Base-by-base conservation (phyloP, 768 basidiomycete species). In the Leccinum variicolor region DNA sequence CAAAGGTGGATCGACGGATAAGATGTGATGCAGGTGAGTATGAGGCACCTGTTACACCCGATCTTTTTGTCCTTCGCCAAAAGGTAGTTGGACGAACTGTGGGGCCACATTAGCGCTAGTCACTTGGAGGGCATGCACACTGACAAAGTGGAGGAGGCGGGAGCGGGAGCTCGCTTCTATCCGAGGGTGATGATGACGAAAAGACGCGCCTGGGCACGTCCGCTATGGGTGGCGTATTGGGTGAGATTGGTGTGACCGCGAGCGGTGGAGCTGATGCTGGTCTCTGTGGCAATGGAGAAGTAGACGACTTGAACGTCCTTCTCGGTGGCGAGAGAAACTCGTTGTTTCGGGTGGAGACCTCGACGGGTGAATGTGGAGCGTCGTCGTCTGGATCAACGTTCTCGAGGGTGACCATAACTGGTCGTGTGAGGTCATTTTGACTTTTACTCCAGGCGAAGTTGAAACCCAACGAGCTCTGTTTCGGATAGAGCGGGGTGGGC, bases 41-140 rank as follows among this genome's bases (percentile, higher is more conserved):
- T 0, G 82, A 85, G 6, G 87, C 81, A 4, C 78, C 81, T 48
- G 86, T 79, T 1, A 91, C 87, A 15, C 88, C 90, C 19, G 87
- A 89, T 14, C 85, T 82, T 29, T 74, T 79, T 2, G 86, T 89
- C 61, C 84, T 85, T 31, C 87, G 79, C 90, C 90, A 92, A 69
- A 92, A 90, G 0, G 90, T 87, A 7, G 83, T 88, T 0, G 90
- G 89, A n/a, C 90, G 86, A 34, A 90, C 89, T 91, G 59, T 2
- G 1, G n/a, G 31, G 10, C 33, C 49, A 54, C 17, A 41, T 58
- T 49, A 56, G 47, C 23, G 31, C 15, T 1, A 2, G 31, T 26
- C 3, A 14, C 9, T 6, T 9, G 47, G 21, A 14, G 6, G 17
- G 53, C 45, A 10, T 52, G 36, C 21, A 31, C 39, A 79, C 86